Conservation (phyloP, 768 basidiomycete species). For the Sporobolomyces pararoseus region DNA sequence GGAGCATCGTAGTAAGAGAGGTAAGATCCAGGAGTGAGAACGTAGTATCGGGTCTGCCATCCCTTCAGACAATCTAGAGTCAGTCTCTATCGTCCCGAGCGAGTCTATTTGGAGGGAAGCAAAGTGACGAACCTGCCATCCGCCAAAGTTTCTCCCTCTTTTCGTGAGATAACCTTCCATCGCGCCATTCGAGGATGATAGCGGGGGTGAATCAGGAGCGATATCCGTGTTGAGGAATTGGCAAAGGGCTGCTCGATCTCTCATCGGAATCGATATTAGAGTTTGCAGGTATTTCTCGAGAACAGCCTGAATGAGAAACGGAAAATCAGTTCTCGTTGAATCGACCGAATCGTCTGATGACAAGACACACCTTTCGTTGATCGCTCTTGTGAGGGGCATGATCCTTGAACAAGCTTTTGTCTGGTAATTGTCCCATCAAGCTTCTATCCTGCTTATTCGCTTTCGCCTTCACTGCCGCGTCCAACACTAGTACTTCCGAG, state of each 20-base stretch:
- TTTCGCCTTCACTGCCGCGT: constrained; percentile 64
- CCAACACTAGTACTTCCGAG: constrained; percentile 83
- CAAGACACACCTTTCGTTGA: constrained; percentile 75
- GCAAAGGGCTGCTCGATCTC: constrained; percentile 83
- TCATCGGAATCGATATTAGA: constrained; percentile 72
- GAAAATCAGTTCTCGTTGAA: not conserved
- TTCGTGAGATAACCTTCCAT: constrained; percentile 72
- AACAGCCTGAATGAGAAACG: constrained; percentile 44
- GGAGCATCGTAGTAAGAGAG: constrained; percentile 94
- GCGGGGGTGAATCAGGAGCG: constrained; percentile 61
- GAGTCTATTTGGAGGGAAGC: too few relatives aligned
- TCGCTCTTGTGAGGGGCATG: constrained; percentile 92
- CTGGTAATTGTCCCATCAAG: constrained; percentile 74
- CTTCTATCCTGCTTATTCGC: constrained; percentile 55
- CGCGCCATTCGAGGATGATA: constrained; percentile 43
- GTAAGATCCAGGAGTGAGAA: constrained; percentile 73
- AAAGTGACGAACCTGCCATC: constrained; percentile 49
- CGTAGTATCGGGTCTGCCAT: constrained; percentile 87
- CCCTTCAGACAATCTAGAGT: constrained; percentile 50
- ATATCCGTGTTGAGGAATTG: constrained; percentile 89
- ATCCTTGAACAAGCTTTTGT: constrained; percentile 92
- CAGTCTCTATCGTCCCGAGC: not conserved
- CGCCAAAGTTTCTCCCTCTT: constrained; percentile 94
- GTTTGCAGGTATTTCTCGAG: constrained; percentile 82
- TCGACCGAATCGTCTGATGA: too few relatives aligned